Evolutionary conservation across 495 filamentous ascomycete genomes (phyloP), one percentile per base, ranked within the genome.

Genomic region (Margaritispora aquatica): DNA sequence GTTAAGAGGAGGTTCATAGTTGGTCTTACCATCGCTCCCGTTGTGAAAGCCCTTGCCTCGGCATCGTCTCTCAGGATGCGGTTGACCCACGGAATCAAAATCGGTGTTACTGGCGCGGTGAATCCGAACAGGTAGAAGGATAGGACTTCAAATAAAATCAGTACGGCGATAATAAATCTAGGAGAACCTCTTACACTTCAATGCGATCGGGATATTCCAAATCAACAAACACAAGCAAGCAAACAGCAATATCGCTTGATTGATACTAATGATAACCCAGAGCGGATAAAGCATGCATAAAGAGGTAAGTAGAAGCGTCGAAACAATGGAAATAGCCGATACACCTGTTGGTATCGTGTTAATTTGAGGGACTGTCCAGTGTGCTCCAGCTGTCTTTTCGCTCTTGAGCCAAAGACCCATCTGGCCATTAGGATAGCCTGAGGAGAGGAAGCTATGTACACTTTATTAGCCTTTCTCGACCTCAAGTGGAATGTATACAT

Each of bases 41-140:
- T 71, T 0, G 76, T 75, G 8, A 83, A 69, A 7, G 79, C 74
- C 21, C 77, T 70, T 60, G 79, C 77, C 69, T 81, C 78, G 50
- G 79, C 77, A 64, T 80, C 75, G 5, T 72, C 71, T 36, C 75
- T 71, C 63, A 78, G 76, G 23, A 78, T 78, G 57, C 76, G 74
- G 51, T 80, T 77, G 2, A 77, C 75, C 78, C 75, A 80, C 13
- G 76, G 76, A 13, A 67, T 50, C 15, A 58, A 54, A 24, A 29
- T 65, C 22, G 55, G 62, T 15, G 53, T 60, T 24, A 68, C 55
- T 34, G 46, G 46, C 26, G 53, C 51, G 1, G 58, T 63, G 46
- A 59, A 54, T 3, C 55, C 57, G 19, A 63, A 57, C 17, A 56
- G 50, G 29, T 55, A 63, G 21, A 31, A 60, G 20, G 44, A 56